Conservation (phyloP, 2,329 filamentous ascomycete genomes). For the Trichoderma hamatum region DNA sequence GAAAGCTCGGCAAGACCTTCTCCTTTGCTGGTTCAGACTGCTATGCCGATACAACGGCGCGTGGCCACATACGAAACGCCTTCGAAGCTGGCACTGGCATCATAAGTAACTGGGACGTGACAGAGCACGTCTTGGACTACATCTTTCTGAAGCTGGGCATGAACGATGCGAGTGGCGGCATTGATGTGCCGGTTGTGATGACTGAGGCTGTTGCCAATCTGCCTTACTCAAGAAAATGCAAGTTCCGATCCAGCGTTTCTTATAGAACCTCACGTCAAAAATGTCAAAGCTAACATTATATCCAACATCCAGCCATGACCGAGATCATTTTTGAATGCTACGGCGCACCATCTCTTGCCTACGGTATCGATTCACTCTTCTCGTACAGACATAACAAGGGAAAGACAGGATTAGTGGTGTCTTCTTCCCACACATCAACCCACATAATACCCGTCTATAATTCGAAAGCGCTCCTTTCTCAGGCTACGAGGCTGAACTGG, state of each 20-base stretch:
- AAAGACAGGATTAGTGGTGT: conserved; percentile 82
- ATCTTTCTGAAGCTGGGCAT: conserved; percentile 92
- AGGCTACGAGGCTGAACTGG: conserved; percentile 92
- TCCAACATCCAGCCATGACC: conserved; percentile 72
- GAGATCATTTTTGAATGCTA: conserved; percentile 98
- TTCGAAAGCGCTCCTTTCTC: conserved; percentile 78
- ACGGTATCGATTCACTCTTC: conserved; percentile 95
- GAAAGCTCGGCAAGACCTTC: conserved; percentile 89
- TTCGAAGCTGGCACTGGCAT: conserved; percentile 91
- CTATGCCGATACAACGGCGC: conserved; percentile 90
- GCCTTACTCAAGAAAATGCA: conserved; percentile 85
- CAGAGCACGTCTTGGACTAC: conserved; percentile 94
- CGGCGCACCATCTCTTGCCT: conserved; percentile 82
- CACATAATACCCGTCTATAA: conserved; percentile 94
- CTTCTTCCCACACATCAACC: conserved; percentile 90
- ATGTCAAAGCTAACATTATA: conserved; percentile 12
- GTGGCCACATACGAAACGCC: conserved; percentile 85
- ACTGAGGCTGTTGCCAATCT: conserved; percentile 94
- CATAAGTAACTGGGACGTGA: conserved; percentile 95
- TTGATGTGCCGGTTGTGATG: conserved; percentile 90
- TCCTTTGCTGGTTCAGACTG: conserved; percentile 92
- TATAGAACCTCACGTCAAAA: too few species aligned
- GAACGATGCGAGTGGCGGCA: conserved; percentile 70
- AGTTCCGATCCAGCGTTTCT: conserved; percentile 38
- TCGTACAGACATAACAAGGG: conserved; percentile 93